These are phyloP conservation scores for Cladobotryum protrusum DNA, from an alignment of 2,329 filamentous ascomycete species.

Conservation along the genomic window DNA sequence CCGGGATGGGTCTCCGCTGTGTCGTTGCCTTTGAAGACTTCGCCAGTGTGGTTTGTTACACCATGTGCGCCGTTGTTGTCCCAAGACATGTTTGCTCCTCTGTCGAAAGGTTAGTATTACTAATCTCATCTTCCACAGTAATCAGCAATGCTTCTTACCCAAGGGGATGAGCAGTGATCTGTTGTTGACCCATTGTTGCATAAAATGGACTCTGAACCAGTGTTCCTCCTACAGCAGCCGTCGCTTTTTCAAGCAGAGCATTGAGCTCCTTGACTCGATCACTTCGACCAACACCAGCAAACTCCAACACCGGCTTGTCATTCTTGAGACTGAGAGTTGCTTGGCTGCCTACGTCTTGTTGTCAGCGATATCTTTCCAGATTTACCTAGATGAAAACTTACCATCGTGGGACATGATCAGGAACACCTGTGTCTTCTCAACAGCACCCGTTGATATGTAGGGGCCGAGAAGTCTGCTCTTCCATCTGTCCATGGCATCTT, in stretches of 20 bases:
- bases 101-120: slow-evolving; percentile 16
- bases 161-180: slow-evolving; percentile 61
- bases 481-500: slow-evolving; percentile 18
- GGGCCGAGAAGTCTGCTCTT: slow-evolving; percentile 52
- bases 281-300: slow-evolving; percentile 51
- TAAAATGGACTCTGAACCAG: slow-evolving; percentile 54
- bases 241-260: slow-evolving; percentile 46
- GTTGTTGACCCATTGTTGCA: slow-evolving; percentile 47
- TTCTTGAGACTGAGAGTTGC: slow-evolving; percentile 52
- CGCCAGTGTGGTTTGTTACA: slow-evolving; percentile 55
- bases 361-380: not conserved
- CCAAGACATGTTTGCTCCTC: slow-evolving; percentile 56
- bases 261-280: slow-evolving; percentile 50
- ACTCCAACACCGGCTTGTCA: slow-evolving; percentile 54
- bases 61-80: slow-evolving; percentile 52
- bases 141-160: slow-evolving; percentile 25
- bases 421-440: slow-evolving; percentile 57
- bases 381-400: slow-evolving; percentile 18
- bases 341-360: slow-evolving; percentile 41
- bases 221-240: slow-evolving; percentile 52
- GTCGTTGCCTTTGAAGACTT: slow-evolving; percentile 50
- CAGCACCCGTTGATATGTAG: slow-evolving; percentile 48
- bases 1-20: slow-evolving; percentile 46
- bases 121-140: not conserved
- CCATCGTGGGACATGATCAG: slow-evolving; percentile 63